Evolutionary conservation across 768 basidiomycete genomes (phyloP).

Genomic region (Hericium rajendrae): DNA sequence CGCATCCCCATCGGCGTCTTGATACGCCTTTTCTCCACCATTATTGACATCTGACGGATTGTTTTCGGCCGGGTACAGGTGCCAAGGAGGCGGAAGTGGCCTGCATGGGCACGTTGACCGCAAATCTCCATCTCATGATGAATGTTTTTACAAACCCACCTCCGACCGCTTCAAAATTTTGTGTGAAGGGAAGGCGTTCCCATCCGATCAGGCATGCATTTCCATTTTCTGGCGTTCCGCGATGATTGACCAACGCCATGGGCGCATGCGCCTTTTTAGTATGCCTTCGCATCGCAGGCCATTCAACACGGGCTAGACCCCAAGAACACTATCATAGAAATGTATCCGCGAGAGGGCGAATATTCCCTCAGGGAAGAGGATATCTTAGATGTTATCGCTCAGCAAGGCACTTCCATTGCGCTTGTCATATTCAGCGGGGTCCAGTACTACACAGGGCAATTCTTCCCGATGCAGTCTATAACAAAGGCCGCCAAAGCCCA

Average conservation of each 20-base stretch:
- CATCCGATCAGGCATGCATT: conserved; percentile 80
- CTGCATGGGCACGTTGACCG: conserved; percentile 91
- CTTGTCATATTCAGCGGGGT: conserved; percentile 90
- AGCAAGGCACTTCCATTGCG: conserved; percentile 70
- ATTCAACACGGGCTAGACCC: conserved; percentile 70
- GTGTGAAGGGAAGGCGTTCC: conserved; percentile 90
- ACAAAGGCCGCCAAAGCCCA: conserved; percentile 78
- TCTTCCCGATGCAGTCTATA: conserved; percentile 80
- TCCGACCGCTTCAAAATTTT: conserved; percentile 82
- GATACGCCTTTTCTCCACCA: neutral
- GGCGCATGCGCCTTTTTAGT: conserved; percentile 37
- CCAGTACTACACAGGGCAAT: conserved; percentile 96
- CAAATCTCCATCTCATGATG: conserved; percentile 94
- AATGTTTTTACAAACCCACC: conserved; percentile 89
- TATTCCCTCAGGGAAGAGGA: conserved; percentile 81
- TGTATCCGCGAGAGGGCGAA: conserved; percentile 77
- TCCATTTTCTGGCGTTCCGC: neutral
- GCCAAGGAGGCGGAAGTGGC: conserved; percentile 86
- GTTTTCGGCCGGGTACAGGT: conserved; percentile 37
- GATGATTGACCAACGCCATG: neutral
- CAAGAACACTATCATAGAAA: conserved; percentile 61
- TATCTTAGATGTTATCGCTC: conserved; percentile 65
- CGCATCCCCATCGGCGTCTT: neutral
- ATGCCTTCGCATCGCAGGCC: conserved; percentile 93
- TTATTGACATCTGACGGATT: neutral